Evolutionary conservation across 139 green algal species (phyloP), one percentile per base, ranked within the genome.

Genomic region (Chlamydomonas schloesseri): DNA sequence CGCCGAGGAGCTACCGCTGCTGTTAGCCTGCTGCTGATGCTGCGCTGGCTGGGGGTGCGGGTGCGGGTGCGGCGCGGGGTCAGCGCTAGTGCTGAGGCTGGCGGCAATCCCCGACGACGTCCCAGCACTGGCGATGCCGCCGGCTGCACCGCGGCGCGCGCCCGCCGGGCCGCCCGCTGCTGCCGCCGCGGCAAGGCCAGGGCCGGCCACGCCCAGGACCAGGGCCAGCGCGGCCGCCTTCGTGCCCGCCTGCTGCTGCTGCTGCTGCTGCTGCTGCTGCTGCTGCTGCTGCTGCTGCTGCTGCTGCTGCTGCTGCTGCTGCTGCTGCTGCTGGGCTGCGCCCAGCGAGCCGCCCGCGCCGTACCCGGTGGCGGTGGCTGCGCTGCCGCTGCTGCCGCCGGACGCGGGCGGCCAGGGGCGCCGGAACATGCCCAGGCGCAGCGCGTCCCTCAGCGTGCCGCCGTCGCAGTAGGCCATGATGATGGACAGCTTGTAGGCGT

Each of bases 381-480:
- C n/a, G n/a, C n/a, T n/a, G n/a, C n/a, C n/a, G 24, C 62, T 31
- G 62, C 24, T 31, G 62, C 62, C 2, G 62, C 26, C 28, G 62
- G 26, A 34, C 64, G 64, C 13, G n/a, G 64, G 29, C 29, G 29
- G 60, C 60, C 76, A 83, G 26, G 76, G 76, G 26, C 60, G 60
- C 6, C 37, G 28, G 36, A 83, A 70, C 23, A 58, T 5, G 13
- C 76, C 76, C 26, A 28, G 42, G 37, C 28, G 13, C 11, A 83
- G 28, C 36, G 76, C 76, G 21, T 83, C 76, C 28, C 76, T 36
- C 58, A 83, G 42, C 24, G 76, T 83, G 53, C 76, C 76, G 14
- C 60, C 28, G 60, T 83, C 76, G 76, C 76, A 83, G 62, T 64
- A 83, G 3, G 76, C 60, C 76, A 83, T 83, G 76, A 83, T 23